phyloP scores from a whole-genome alignment of 2,329 filamentous ascomycete species.

The Stemphylium vesicarium region DNA sequence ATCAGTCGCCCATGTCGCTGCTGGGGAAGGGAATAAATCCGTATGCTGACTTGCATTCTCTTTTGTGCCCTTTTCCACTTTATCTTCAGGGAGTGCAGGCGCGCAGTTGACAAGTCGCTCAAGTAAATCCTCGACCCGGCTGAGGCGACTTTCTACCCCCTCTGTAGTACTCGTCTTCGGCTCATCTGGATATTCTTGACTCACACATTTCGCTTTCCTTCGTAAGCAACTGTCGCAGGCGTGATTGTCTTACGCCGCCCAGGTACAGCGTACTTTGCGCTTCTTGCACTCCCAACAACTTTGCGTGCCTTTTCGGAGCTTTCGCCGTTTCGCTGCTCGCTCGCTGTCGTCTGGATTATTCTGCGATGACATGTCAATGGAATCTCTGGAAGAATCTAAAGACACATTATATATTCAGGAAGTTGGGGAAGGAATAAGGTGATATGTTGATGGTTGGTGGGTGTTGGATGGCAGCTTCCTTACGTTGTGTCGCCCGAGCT shows the following conservation, averaged over 20 bases:
- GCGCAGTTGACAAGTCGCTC: constrained; percentile 7
- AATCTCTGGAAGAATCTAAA: too few relatives aligned
- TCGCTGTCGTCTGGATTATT: background rate
- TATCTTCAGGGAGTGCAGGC: background rate
- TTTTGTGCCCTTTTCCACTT: background rate
- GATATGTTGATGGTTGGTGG: too few relatives aligned
- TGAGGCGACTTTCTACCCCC: background rate
- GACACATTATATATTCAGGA: too few relatives aligned
- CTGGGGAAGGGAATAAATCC: background rate
- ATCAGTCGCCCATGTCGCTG: background rate
- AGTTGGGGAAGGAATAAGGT: too few relatives aligned
- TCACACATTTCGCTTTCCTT: constrained; percentile 25
- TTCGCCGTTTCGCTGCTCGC: constrained; percentile 25
- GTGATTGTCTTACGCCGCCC: constrained; percentile 5
- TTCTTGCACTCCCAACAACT: constrained; percentile 50
- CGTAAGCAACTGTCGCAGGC: constrained; percentile 24
- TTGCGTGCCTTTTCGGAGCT: constrained; percentile 48
- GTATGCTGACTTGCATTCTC: background rate
- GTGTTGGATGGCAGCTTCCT: too few relatives aligned
- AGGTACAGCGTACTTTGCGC: constrained; percentile 34
- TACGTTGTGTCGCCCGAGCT: background rate
- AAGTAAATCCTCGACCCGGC: constrained; percentile 11
- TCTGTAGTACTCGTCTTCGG: background rate
- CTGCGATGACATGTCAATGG: background rate
- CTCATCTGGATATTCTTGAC: constrained; percentile 28